A percentile compares a stretch with the other conserved stretches of the same genome.
Evolutionary conservation across 306 rosid species (phyloP).

Genomic region (Ammopiptanthus mongolicus): DNA sequence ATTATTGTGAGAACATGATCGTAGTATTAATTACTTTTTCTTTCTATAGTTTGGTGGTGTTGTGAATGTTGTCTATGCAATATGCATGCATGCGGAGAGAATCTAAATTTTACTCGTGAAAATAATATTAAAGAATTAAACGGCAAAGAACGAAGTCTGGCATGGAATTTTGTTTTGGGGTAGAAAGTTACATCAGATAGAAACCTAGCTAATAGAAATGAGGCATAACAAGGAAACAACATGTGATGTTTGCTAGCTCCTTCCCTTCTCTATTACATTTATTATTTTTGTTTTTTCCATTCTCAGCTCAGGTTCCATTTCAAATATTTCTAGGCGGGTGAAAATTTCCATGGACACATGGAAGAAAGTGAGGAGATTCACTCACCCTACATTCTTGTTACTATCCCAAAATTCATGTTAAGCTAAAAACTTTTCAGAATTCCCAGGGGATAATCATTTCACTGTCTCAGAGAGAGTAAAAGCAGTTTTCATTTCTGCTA

Average conservation of each 20-base stretch:
- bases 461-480: conserved; percentile 5
- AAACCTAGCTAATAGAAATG: neutral
- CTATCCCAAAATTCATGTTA: neutral
- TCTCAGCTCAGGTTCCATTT: neutral
- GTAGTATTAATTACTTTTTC: neutral
- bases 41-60: neutral
- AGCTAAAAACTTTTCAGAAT: conserved; percentile 1
- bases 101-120: neutral
- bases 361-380: neutral
- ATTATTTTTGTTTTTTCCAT: no score
- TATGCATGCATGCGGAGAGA: neutral
- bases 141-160: neutral
- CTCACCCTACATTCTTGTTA: neutral
- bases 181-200: neutral
- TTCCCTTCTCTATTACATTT: no score
- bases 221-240: neutral
- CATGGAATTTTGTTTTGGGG: neutral
- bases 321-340: neutral
- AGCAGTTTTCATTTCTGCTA: conserved; percentile 11
- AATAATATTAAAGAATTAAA: neutral
- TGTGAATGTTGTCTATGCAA: neutral
- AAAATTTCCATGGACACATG: neutral
- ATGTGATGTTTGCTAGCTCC: neutral
- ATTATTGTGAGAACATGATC: neutral
- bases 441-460: conserved; percentile 15